Evolutionary conservation across 352 stramenopile species (phyloP).

Genomic region (Phytophthora melonis): DNA sequence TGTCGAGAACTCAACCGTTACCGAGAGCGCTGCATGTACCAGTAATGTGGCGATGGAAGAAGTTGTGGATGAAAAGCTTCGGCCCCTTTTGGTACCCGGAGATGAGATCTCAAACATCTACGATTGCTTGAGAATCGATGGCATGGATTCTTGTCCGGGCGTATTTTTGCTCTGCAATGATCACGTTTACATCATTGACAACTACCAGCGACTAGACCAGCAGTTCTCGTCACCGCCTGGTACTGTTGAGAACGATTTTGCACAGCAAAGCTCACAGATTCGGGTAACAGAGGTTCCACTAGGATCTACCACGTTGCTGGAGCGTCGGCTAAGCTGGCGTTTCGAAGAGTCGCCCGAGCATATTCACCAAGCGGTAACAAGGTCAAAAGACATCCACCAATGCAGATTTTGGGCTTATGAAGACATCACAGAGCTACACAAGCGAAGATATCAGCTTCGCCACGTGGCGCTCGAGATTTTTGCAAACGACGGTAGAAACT

Average conservation of each 20-base stretch:
- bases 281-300: conserved; percentile 64
- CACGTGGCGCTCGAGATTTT: conserved; percentile 85
- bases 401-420: conserved; percentile 83
- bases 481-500: conserved; percentile 76
- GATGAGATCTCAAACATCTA: conserved; percentile 76
- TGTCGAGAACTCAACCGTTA: conserved; percentile 19
- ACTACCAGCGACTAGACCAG: conserved; percentile 62
- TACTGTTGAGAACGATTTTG: conserved; percentile 17
- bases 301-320: conserved; percentile 58
- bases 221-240: conserved; percentile 8
- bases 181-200: conserved; percentile 79
- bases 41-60: conserved; percentile 34
- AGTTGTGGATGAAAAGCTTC: conserved; percentile 70
- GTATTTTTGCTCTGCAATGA: conserved; percentile 77
- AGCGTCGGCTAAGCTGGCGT: conserved; percentile 60
- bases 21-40: conserved; percentile 10
- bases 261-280: conserved; percentile 25
- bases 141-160: conserved; percentile 80
- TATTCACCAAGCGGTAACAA: conserved; percentile 23
- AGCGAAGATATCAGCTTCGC: conserved; percentile 76
- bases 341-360: conserved; percentile 26
- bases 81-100: conserved; percentile 67
- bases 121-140: conserved; percentile 77
- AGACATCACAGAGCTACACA: conserved; percentile 80
- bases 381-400: conserved; percentile 58